These are phyloP conservation scores for Trichosporon ovoides DNA, from an alignment of 1,284 basidiomycete genomes.

Conservation along the genomic window DNA sequence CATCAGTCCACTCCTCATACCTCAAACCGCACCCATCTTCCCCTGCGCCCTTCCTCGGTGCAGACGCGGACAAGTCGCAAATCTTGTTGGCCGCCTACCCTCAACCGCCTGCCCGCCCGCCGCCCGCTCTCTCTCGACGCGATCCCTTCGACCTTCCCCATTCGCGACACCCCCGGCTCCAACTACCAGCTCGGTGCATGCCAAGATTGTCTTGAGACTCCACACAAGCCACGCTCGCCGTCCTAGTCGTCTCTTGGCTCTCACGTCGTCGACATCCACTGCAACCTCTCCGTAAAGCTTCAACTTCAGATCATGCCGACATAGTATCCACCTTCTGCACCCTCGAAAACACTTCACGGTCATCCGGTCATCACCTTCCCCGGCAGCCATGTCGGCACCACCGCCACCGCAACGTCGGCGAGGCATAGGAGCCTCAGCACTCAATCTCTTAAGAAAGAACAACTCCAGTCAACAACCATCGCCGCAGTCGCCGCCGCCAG, in stretches of 20 bases:
- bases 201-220: not conserved
- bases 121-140: too few relatives aligned
- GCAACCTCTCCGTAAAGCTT: too few relatives aligned
- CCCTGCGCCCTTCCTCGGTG: not conserved
- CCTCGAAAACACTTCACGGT: not conserved
- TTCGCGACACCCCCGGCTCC: not conserved
- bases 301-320: not conserved
- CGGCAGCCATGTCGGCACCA: constrained; percentile 1
- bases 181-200: not conserved
- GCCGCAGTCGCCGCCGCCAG: not conserved
- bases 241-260: not conserved
- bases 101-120: too few relatives aligned
- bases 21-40: not conserved
- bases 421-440: not conserved
- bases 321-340: not conserved
- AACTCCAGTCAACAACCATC: not conserved
- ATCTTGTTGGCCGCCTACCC: too few relatives aligned
- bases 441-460: not conserved
- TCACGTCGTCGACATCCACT: too few relatives aligned
- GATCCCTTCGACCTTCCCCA: not conserved
- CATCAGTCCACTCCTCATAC: not conserved
- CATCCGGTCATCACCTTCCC: not conserved
- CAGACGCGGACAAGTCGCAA: too few relatives aligned
- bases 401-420: not conserved
- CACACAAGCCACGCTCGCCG: not conserved